Evolutionary conservation across 495 filamentous ascomycete species (phyloP), one percentile per base, ranked within the genome.

Genomic region (Acidomyces sp.): DNA sequence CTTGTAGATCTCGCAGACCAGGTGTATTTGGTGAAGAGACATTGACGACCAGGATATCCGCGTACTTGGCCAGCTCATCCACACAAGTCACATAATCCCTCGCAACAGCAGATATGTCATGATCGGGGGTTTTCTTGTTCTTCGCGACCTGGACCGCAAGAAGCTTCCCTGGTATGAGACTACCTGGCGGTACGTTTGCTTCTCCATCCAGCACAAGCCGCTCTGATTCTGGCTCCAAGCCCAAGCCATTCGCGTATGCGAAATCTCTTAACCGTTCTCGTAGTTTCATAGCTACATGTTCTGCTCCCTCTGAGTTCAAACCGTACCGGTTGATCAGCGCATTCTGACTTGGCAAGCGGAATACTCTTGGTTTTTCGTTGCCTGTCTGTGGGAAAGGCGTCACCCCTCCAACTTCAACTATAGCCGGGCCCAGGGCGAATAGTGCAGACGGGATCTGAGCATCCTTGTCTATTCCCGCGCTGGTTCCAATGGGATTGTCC

Each of bases 131-230:
- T 29, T 63, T 55, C 64, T 90, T 93, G 62, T 94, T 96, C 74
- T 97, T 95, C n/a, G 88, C 85, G 19, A 97, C 75, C 56, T 97
- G 88, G n/a, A 97, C 85, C 1, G 82, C 78, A 29, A 96, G 63
- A 41, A 96, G 63, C 34, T 77, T 72, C 5, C 87, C 86, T 0
- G 72, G 64, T 24, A 67, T 60, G 44, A 97, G 57, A 58, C 77
- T 83, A 0, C 90, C 90, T 0, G 85, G 81, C 45, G 62, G 72
- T 43, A 70, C 73, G 39, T 65, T 70, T 19, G 67, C 73, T 32
- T 74, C 70, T 10, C 80, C 82, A 45, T 90, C 70, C 28, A 94
- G 56, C 4, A 97, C 74, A 4, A 72, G 68, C 37, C 71, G 55
- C 60, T 86, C 84, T 6, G 74, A 76, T 9, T 69, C 64, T 1